Evolutionary conservation across 139 green algal species (phyloP).

Genomic region (Bryopsis sp.): DNA sequence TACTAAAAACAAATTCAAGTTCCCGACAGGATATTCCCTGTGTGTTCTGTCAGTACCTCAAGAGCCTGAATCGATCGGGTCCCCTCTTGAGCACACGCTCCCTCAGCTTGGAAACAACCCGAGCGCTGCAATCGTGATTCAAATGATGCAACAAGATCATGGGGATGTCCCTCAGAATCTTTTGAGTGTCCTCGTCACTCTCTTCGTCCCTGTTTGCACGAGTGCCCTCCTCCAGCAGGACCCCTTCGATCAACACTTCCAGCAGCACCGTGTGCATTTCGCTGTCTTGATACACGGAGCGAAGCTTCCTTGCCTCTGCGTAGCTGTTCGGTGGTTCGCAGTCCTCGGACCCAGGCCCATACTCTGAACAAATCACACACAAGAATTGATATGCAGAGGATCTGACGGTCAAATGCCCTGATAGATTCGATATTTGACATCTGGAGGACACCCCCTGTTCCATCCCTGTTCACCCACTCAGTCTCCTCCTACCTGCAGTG

Average conservation of each 20-base stretch:
- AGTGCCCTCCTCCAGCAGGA: slow-evolving; percentile 10
- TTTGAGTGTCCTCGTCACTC: neutral
- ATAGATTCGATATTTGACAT: too few species aligned
- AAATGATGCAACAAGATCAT: slow-evolving; percentile 8
- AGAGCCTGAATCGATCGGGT: neutral
- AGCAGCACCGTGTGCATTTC: neutral
- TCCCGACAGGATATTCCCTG: too few species aligned
- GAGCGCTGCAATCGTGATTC: neutral
- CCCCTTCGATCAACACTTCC: slow-evolving; percentile 16
- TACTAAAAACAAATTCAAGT: too few species aligned
- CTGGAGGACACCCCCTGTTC: too few species aligned
- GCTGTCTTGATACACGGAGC: neutral
- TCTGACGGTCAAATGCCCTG: too few species aligned
- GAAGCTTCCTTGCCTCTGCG: too few species aligned
- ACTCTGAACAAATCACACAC: too few species aligned
- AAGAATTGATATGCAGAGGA: too few species aligned
- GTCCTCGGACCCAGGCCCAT: too few species aligned
- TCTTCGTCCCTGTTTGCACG: slow-evolving; percentile 2
- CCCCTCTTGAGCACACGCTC: neutral
- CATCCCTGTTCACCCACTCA: too few species aligned
- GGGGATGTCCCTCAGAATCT: neutral
- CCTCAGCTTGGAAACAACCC: neutral
- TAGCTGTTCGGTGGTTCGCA: too few species aligned
- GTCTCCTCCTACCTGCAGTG: too few species aligned
- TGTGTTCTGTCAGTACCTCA: neutral